Base-by-base conservation (phyloP, 306 rosid genomes). In the Acacia confusa region DNA sequence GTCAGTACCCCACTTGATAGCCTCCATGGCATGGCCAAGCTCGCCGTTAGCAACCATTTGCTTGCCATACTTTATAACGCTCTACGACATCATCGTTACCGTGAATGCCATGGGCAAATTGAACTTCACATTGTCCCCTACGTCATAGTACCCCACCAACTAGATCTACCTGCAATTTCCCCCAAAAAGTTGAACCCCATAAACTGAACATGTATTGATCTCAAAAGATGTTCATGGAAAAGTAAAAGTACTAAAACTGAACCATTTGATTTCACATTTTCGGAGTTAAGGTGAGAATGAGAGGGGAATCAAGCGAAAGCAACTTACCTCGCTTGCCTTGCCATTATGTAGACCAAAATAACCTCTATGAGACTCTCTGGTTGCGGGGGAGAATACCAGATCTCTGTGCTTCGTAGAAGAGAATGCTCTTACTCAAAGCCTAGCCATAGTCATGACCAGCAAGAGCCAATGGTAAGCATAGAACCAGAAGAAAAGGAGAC, bases 41-140 rank as follows among this genome's bases (percentile, higher is more conserved):
- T 96, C 98, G 16, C 99, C 97, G 16, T 82, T 87, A 11, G 89
- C 73, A 32, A 88, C 92, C 94, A 96, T 81, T 87, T 92, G 97
- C 68, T 87, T 91, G 2, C 97, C 94, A 32, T 96, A 93, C 75
- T 96, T 98, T 4, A 96, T 83, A 7, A 96, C 92, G 69, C 99
- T 92, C 99, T 98, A 96, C 3, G 97, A 91, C 97, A 96, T 85
- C 99, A 96, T 96, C 17, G 99, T 96, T 2, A 92, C 91, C 0
- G 99, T 96, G 70, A 96, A 96, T 1, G 99, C 99, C 98, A 96
- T 96, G 22, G 99, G 98, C 44, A 96, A 44, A 1, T 98, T 98
- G 52, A 96, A 96, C 86, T 96, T 96, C 79, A 96, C 98, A 87
- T 93, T 96, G 90, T 96, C 99, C 47, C 99, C 99, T 12, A 98